Base-by-base conservation (phyloP, 768 basidiomycete genomes). In the Suillus placidus region DNA sequence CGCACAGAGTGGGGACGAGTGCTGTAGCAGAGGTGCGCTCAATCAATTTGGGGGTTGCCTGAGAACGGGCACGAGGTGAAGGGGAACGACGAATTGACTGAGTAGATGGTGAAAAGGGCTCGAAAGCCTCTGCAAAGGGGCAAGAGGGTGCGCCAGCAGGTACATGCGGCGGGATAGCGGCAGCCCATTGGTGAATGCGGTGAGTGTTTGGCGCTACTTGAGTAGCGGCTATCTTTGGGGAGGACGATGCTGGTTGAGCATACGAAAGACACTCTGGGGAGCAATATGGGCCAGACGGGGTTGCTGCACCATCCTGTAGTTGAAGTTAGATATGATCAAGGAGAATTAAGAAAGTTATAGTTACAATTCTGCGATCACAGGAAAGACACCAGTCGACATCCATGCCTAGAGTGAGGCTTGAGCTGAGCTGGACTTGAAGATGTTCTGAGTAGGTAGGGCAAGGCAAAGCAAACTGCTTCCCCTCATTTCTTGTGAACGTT, bases 331-430 rank as follows among this genome's bases (percentile, higher is more conserved):
- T 6, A 64, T 43, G 52, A 6, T 43, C 42, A 37, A 49, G 58
- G 26, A 52, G 67, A n/a, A 45, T 38, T 45, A 35, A 40, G 30
- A 49, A 62, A 65, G 45, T 55, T 58, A 56, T 13, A 84, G 86
- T 43, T 74, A 86, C 89, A 68, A 88, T 76, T 69, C 82, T 84
- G 68, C 83, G 81, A 69, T 83, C 81, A 80, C 90, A 92, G 63
- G 81, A 80, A 69, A 91, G 80, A 74, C 90, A 92, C 87, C 88
- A 90, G 80, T 90, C 85, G 69, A 84, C 82, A 77, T 90, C 89
- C 83, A 89, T 86, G 0, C 18, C 9, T 32, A 12, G n/a, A 26
- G 18, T 18, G 20, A 18, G 20, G 8, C 6, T 16, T 32, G 20
- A 64, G 57, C 45, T 30, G 60, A 67, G 40, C 30, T 61, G 42